Base-by-base conservation (phyloP, 2,329 filamentous ascomycete genomes). In the Metarhizium brunneum region DNA sequence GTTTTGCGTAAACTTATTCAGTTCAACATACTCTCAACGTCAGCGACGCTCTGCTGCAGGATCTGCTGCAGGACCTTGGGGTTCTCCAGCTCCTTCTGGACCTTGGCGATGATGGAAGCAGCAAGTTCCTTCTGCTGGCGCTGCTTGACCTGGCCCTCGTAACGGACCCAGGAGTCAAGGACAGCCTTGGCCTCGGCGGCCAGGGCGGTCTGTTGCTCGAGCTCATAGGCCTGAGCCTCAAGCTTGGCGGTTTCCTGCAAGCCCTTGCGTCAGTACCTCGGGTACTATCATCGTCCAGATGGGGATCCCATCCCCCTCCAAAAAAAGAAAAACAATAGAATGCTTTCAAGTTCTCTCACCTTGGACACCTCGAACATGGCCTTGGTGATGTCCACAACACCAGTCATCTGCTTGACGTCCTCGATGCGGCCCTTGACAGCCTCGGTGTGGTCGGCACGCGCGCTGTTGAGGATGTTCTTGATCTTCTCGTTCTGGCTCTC, bases 91-190 rank as follows among this genome's bases (percentile, higher is more conserved):
- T 97, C 92, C 85, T 97, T 97, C 76, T 89, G 87, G 71, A 97
- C 94, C 85, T 96, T 99, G 81, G 88, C 85, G 69, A 99, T 97
- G 75, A 99, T 81, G 74, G 79, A 84, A 71, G 95, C 86, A 62
- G 94, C 90, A 63, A 99, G 85, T 83, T 99, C 94, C 76, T 83
- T 87, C 84, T 99, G 94, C 82, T 99, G 91, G 74, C 94, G 88
- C 81, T 92, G 88, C 88, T 97, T 99, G 71, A 99, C 92, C 82
- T 97, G 94, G 67, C 88, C 80, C 81, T 99, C 94, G 76, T 99
- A 99, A 73, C 94, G 88, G 62, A 97, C 92, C 95, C 94, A 99
- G 57, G 91, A 96, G 74, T 99, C 94, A 63, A 99, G 86, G 58
- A 97, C 94, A 59, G 82, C 69, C 87, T 96, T 99, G 70, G 92